phyloP scores from a whole-genome alignment of 2,329 filamentous ascomycete species.

The Gliomastix tumulicola region DNA sequence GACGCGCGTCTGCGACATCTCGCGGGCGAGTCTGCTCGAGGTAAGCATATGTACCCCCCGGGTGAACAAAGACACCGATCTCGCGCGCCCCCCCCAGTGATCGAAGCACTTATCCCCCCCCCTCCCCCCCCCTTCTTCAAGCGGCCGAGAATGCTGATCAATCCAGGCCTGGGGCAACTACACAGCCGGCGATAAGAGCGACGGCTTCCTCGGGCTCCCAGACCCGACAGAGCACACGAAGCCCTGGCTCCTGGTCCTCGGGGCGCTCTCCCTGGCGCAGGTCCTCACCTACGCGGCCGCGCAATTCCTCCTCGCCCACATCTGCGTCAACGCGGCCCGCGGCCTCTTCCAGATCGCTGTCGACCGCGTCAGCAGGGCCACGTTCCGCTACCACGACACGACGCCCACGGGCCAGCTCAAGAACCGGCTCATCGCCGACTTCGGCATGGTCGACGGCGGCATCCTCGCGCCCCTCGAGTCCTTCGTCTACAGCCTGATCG shows the following conservation, averaged over 20 bases:
- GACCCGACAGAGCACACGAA: conserved; percentile 58
- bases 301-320: conserved; percentile 63
- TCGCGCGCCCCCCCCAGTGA: too few relatives aligned
- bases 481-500: conserved; percentile 64
- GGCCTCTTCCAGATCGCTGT: conserved; percentile 69
- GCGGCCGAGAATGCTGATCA: too few relatives aligned
- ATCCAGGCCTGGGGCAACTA: conserved; percentile 76
- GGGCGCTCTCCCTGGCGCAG: conserved; percentile 55
- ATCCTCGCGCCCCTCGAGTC: conserved; percentile 67
- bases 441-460: conserved; percentile 83
- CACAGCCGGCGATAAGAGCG: conserved; percentile 9
- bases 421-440: conserved; percentile 87
- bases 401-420: conserved; percentile 85
- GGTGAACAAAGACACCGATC: too few relatives aligned
- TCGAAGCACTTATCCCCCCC: too few relatives aligned
- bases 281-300: conserved; percentile 53
- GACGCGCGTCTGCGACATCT: conserved; percentile 58
- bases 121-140: too few relatives aligned
- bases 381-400: conserved; percentile 85
- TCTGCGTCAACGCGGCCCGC: conserved; percentile 73
- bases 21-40: conserved; percentile 78
- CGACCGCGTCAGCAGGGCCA: conserved; percentile 66
- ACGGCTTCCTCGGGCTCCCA: conserved; percentile 36
- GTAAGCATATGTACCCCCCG: too few relatives aligned
- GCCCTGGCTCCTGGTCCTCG: conserved; percentile 70